Evolutionary conservation across 192 early-diverging fungal species (phyloP), one percentile per base, ranked within the genome.

Genomic region (Coemansia sp.): DNA sequence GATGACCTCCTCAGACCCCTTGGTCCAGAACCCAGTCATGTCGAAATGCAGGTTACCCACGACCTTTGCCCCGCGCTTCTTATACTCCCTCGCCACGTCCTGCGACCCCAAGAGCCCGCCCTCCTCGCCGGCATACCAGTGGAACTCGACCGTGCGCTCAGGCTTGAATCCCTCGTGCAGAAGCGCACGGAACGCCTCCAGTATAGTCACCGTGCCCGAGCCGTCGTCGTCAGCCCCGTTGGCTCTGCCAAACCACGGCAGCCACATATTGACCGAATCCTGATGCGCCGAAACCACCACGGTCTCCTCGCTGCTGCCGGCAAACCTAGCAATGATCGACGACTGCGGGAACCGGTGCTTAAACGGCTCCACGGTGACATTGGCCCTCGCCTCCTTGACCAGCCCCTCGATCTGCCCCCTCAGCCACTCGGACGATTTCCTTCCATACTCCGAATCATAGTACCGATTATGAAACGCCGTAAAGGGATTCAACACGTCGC

Each of bases 51-150:
- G 76, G 82, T 92, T 90, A 24, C 86, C 93, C 58, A 83, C 72
- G 6, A 98, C 89, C 23, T 78, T 64, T 45, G 82, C 81, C 2
- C 64, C 69, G n/a, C 75, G 69, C 16, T 78, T 58, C 59, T 83
- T 73, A 76, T 95, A 96, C 28, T 84, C 67, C 32, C 78, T 54
- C 14, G 91, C 89, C 56, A 96, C 85, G 57, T 83, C 90, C 82
- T 94, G 93, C 27, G 89, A 91, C 16, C 96, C 94, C 58, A 95
- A 82, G 16, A 98, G 81, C 32, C 93, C 94, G 61, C 82, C 91
- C 76, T 95, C 93, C 81, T 97, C 91, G 57, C 83, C 94, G 52
- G 90, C 86, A 69, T 95, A 93, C 90, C 91, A 98, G 82, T 97
- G 94, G 84, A 97, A 97, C 68, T 97, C 94, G 34, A 98, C 90